These are phyloP conservation scores for Musa acuminata DNA, from an alignment of 176 grass and related monocot genomes.

Conservation along the genomic window DNA sequence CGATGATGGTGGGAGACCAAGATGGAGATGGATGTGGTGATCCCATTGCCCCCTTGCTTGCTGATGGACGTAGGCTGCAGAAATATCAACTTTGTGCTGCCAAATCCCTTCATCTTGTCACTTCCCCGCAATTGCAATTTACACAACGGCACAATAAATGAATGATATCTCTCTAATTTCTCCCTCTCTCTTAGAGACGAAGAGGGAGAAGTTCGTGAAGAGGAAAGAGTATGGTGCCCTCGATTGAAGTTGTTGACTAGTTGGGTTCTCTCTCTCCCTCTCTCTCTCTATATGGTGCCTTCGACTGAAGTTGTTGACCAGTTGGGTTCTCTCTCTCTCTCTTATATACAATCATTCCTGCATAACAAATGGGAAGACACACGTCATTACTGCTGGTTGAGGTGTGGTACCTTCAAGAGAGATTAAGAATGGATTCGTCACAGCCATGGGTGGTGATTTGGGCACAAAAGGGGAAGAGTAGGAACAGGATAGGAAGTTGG, in stretches of 20 bases:
- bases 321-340: too few species aligned
- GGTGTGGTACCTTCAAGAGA: neutral
- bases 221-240: neutral
- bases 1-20: constrained; percentile 31
- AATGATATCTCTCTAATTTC: neutral
- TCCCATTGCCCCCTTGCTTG: constrained; percentile 20
- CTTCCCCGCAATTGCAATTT: neutral
- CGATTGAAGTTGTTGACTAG: neutral
- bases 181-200: neutral
- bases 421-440: neutral
- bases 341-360: neutral
- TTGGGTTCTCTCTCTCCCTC: neutral
- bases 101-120: constrained; percentile 4
- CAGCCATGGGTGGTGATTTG: neutral
- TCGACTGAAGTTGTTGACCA: too few species aligned
- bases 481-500: constrained; percentile 42
- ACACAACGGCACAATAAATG: neutral
- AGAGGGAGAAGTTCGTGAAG: neutral
- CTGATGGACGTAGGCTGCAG: constrained; percentile 31
- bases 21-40: neutral
- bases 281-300: neutral
- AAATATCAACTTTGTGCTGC: neutral
- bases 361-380: neutral
- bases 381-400: neutral
- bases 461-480: neutral